phyloP scores from a whole-genome alignment of 768 basidiomycete genomes.

The Agaricus bisporus region DNA sequence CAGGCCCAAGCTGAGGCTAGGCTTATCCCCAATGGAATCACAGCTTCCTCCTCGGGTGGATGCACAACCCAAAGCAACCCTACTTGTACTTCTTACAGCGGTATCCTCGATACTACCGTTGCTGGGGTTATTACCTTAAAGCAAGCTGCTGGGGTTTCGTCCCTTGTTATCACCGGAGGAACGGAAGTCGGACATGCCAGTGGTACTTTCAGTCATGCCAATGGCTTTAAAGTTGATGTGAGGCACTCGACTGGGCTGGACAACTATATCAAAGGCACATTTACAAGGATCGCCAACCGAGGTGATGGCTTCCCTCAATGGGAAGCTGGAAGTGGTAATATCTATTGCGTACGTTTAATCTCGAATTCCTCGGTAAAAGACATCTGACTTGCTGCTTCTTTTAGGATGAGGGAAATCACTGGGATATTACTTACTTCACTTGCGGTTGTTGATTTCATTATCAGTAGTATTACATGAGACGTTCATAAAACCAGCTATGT shows the following conservation, averaged over 20 bases:
- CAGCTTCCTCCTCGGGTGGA: constrained; percentile 20
- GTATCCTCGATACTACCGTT: constrained; percentile 23
- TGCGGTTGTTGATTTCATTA: background rate
- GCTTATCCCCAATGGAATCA: constrained; percentile 19
- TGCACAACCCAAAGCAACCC: constrained; percentile 19
- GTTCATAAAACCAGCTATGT: no score
- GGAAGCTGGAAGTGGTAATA: constrained; percentile 21
- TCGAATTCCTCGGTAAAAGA: background rate
- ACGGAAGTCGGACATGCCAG: constrained; percentile 28
- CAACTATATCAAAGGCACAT: constrained; percentile 19
- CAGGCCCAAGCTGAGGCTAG: constrained; percentile 20
- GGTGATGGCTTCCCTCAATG: constrained; percentile 23
- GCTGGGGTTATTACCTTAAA: constrained; percentile 23
- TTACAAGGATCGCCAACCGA: constrained; percentile 22
- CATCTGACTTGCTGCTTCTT: background rate
- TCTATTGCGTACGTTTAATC: constrained; percentile 21
- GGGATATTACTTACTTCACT: constrained; percentile 19
- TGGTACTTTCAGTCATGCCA: constrained; percentile 21
- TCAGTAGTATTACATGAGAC: no score
- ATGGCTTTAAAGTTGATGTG: constrained; percentile 24
- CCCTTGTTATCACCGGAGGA: constrained; percentile 69
- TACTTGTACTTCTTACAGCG: constrained; percentile 22
- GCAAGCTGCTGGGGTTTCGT: constrained; percentile 39
- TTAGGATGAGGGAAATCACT: constrained; percentile 23
- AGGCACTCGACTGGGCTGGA: constrained; percentile 18